phyloP scores from a whole-genome alignment of 2,329 filamentous ascomycete species.

The Botrytis byssoidea region DNA sequence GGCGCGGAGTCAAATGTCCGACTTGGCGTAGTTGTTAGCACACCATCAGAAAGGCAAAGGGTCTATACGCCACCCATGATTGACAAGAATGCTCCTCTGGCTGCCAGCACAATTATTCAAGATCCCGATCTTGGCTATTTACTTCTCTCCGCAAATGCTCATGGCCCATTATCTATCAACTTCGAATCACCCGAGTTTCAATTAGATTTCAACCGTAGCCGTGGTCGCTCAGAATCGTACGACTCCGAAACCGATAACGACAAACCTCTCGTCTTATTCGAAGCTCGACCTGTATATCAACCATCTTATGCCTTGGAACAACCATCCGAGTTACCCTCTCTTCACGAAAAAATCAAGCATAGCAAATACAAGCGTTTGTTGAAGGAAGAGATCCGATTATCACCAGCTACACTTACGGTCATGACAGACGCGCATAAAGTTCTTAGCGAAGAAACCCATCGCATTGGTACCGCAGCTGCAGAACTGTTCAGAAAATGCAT shows the following conservation, averaged over 20 bases:
- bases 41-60: slow-evolving; percentile 46
- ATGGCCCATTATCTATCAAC: slow-evolving; percentile 56
- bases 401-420: slow-evolving; percentile 67
- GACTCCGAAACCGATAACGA: slow-evolving; percentile 43
- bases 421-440: slow-evolving; percentile 72
- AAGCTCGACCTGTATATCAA: slow-evolving; percentile 66
- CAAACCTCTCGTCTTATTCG: slow-evolving; percentile 53
- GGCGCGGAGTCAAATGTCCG: slow-evolving; percentile 46
- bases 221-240: slow-evolving; percentile 46
- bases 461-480: slow-evolving; percentile 65
- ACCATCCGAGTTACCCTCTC: slow-evolving; percentile 53
- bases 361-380: slow-evolving; percentile 60
- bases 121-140: slow-evolving; percentile 66
- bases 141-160: slow-evolving; percentile 57
- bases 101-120: slow-evolving; percentile 53
- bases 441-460: slow-evolving; percentile 66
- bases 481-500: slow-evolving; percentile 72
- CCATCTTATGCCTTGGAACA: slow-evolving; percentile 60
- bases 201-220: slow-evolving; percentile 46
- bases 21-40: slow-evolving; percentile 27
- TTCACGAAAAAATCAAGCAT: slow-evolving; percentile 57
- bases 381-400: slow-evolving; percentile 67
- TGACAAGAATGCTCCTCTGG: slow-evolving; percentile 47
- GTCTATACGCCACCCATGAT: slow-evolving; percentile 55
- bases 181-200: slow-evolving; percentile 59